Evolutionary conservation across 2,329 filamentous ascomycete species (phyloP).

Genomic region (Phaeophleospora eucalypticola): DNA sequence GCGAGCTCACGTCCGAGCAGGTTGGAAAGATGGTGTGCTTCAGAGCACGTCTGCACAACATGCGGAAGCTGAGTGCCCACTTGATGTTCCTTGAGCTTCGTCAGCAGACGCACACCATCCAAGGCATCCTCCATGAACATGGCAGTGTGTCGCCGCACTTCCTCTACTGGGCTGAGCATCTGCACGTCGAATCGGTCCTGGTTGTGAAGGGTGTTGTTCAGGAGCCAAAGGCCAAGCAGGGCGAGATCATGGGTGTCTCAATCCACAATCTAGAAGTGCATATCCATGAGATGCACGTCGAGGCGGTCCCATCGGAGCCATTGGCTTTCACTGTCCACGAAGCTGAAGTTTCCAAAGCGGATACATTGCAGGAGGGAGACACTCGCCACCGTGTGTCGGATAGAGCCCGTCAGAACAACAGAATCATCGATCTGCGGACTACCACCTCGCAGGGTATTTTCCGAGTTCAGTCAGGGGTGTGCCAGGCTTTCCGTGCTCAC

Average conservation of each 20-base stretch:
- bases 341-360: constrained; percentile 58
- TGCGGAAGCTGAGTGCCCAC: constrained; percentile 75
- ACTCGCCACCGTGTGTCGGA: constrained; percentile 62
- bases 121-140: constrained; percentile 69
- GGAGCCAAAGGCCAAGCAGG: constrained; percentile 59
- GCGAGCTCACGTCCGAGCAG: constrained; percentile 49
- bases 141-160: constrained; percentile 66
- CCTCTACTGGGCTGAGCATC: constrained; percentile 80
- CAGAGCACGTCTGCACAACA: constrained; percentile 69
- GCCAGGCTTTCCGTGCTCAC: constrained; percentile 71
- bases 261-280: constrained; percentile 73
- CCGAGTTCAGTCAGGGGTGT: constrained; percentile 76
- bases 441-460: constrained; percentile 83
- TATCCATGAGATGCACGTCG: constrained; percentile 61
- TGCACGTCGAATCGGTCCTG: constrained; percentile 74
- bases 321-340: constrained; percentile 68
- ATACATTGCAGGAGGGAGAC: constrained; percentile 54
- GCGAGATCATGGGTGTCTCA: constrained; percentile 69
- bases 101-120: constrained; percentile 76
- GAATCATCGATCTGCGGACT: constrained; percentile 81
- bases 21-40: constrained; percentile 61
- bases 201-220: constrained; percentile 71
- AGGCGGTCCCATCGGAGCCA: constrained; percentile 57
- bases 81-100: constrained; percentile 83
- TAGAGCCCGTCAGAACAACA: constrained; percentile 69